Conservation (phyloP, 1,284 basidiomycete species). For the Porodaedalea pini region DNA sequence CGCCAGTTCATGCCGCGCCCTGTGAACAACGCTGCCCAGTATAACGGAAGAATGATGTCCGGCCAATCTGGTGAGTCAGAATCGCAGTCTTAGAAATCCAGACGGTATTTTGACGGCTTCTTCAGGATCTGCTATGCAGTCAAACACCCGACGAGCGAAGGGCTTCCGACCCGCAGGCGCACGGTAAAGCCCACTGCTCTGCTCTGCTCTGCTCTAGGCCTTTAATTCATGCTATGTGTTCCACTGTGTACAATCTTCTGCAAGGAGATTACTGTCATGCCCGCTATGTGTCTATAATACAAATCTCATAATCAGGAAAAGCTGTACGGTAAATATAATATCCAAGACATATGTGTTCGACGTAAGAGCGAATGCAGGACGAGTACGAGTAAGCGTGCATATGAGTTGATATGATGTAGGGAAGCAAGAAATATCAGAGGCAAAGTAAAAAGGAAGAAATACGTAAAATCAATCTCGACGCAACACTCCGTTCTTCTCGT, state of each 20-base stretch:
- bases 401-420: neutral
- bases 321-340: neutral
- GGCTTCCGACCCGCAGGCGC: slow-evolving; percentile 12
- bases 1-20: slow-evolving; percentile 16
- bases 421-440: neutral
- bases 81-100: neutral
- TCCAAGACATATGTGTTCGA: neutral
- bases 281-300: slow-evolving; percentile 8
- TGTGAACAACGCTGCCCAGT: slow-evolving; percentile 7
- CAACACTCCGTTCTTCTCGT: slow-evolving; percentile 69
- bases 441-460: neutral
- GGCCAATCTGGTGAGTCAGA: slow-evolving; percentile 2
- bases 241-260: too few species aligned
- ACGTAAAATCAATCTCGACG: slow-evolving; percentile 2
- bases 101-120: neutral
- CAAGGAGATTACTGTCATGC: neutral
- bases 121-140: slow-evolving; percentile 1
- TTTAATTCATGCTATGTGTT: too few species aligned
- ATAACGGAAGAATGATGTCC: slow-evolving; percentile 10
- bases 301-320: neutral
- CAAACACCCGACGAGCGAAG: slow-evolving; percentile 6
- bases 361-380: neutral
- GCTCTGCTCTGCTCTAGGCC: too few species aligned
- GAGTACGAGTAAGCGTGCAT: neutral
- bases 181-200: neutral